Evolutionary conservation across 257 asterid species (phyloP), one percentile per base, ranked within the genome.

Genomic region (Solanum pennellii): DNA sequence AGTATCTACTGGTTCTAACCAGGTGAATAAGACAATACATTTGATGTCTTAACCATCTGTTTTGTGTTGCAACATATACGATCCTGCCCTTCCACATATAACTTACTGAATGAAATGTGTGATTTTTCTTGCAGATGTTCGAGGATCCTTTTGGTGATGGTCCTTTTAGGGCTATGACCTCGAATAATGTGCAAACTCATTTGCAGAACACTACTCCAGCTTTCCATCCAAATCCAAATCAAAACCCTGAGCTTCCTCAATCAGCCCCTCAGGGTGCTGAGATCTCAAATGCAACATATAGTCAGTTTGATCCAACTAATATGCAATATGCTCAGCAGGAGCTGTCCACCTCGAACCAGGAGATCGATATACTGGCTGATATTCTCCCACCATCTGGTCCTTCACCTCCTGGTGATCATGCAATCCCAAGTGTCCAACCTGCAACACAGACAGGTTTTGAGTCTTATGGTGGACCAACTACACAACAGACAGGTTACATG

Each of bases 71-170:
- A 47, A 47, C 42, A 47, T 47, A 15, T 45, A 16, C 1, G 16
- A 27, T 47, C 29, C 66, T 47, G 6, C 16, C 16, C 41, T 80
- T 71, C 59, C 42, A n/a, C 29, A 33, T 68, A 27, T 83, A 11
- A 11, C 77, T 42, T 85, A 18, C 31, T 72, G 68, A 44, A 49
- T 8, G 59, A 75, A 82, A 72, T n/a, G 37, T 60, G 87, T 89
- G 72, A 86, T 56, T 87, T 87, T 82, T 62, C 76, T 77, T 92
- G 93, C 94, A 97, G 99, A 89, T 93, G 59, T 95, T 94, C 88
- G 97, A 94, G 83, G 99, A 97, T 91, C 99, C 99, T 27, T 97
- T 97, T 87, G 99, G 99, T 49, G 98, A 96, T 88, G 98, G 96
- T 66, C 98, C 98, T 35, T 97, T 97, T 90, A 93, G 35, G 92